These are phyloP conservation scores for Nothophytophthora sp. DNA, from an alignment of 352 stramenopile genomes.

Conservation along the genomic window DNA sequence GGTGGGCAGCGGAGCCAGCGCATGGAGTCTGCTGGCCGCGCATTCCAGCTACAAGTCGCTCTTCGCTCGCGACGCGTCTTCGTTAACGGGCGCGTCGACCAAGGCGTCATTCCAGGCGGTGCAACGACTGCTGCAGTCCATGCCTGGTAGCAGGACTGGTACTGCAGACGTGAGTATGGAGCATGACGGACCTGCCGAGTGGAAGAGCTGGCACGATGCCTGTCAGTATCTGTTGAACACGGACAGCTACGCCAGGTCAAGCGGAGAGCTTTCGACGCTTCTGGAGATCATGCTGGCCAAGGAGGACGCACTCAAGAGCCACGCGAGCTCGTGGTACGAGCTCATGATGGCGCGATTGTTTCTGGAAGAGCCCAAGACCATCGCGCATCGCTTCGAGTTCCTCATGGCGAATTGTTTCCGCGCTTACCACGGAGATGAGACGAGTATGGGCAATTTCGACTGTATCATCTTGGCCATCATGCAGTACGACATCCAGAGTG, in stretches of 20 bases:
- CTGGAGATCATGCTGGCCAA: constrained; percentile 61
- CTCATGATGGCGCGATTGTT: constrained; percentile 81
- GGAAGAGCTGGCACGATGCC: constrained; percentile 69
- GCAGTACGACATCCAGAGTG: constrained; percentile 71
- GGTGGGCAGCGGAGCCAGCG: constrained; percentile 43
- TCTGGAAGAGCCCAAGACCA: constrained; percentile 72
- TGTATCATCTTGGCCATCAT: constrained; percentile 81
- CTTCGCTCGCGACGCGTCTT: constrained; percentile 39
- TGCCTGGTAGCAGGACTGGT: constrained; percentile 42
- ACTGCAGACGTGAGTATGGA: constrained; percentile 3
- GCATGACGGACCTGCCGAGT: constrained; percentile 24
- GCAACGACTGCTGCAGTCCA: constrained; percentile 66
- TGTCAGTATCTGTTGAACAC: constrained; percentile 60
- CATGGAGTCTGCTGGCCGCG: constrained; percentile 59
- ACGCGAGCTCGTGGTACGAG: constrained; percentile 69
- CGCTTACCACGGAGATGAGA: constrained; percentile 36
- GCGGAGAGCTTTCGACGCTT: constrained; percentile 47
- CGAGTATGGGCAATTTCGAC: constrained; percentile 77
- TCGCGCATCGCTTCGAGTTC: constrained; percentile 77
- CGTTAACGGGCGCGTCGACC: constrained; percentile 40
- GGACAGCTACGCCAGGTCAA: constrained; percentile 51
- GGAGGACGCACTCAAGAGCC: constrained; percentile 35
- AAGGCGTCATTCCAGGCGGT: constrained; percentile 55
- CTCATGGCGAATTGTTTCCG: constrained; percentile 78
- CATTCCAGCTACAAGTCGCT: constrained; percentile 64